Evolutionary conservation across 768 basidiomycete species (phyloP).

Genomic region (Hemileccinum impolitum): DNA sequence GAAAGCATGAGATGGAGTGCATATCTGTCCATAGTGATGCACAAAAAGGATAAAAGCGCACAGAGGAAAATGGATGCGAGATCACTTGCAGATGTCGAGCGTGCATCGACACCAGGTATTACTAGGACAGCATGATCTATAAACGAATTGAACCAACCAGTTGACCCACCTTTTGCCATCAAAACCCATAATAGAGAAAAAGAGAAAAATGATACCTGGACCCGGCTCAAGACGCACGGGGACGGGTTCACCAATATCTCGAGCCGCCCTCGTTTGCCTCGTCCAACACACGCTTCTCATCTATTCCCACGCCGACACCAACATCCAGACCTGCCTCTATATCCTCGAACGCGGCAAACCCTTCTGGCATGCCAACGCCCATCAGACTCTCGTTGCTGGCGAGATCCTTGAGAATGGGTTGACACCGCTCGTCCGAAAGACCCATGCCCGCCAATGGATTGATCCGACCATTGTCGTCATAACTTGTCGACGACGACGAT

Average conservation of each 20-base stretch:
- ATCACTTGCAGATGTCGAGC: no score
- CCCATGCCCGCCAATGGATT: constrained; percentile 92
- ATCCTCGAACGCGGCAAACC: constrained; percentile 19
- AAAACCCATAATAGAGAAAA: no score
- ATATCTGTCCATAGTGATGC: constrained; percentile 8
- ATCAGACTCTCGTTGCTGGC: constrained; percentile 61
- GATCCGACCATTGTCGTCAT: constrained; percentile 48
- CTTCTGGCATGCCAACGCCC: no score
- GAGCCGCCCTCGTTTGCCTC: constrained; percentile 56
- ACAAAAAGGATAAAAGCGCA: not conserved
- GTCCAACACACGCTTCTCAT: constrained; percentile 40
- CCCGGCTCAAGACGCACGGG: no score
- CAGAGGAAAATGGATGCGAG: not conserved
- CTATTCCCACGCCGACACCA: no score
- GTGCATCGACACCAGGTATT: no score
- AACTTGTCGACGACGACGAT: constrained; percentile 29
- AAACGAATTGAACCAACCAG: no score
- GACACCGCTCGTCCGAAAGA: constrained; percentile 85
- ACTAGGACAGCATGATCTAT: no score
- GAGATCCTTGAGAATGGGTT: constrained; percentile 69
- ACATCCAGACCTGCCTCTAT: constrained; percentile 13
- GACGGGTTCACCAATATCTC: constrained; percentile 60
- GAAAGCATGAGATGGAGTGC: not conserved
- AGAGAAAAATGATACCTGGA: constrained; percentile 11
- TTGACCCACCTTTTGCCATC: no score